Base-by-base conservation (phyloP, 2,329 filamentous ascomycete genomes). In the Pseudogymnoascus sp. region DNA sequence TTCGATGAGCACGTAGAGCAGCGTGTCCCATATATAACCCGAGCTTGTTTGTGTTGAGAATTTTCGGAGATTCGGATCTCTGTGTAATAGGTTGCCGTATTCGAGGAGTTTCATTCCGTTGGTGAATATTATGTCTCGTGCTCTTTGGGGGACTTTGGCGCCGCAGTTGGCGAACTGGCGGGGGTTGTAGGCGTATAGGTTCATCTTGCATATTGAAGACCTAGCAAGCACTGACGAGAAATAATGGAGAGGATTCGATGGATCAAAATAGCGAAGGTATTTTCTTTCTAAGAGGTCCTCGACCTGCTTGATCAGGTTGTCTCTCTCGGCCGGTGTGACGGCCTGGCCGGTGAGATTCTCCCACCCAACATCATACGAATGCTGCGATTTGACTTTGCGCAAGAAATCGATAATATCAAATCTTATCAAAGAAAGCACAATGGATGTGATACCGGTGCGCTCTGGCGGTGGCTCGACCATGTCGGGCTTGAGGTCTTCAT, bases 381-480 rank as follows among this genome's bases (percentile, higher is more conserved):
- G 21, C 63, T 62, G 74, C 73, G 64, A 72, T 74, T 40, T 60
- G 38, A 79, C 71, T 28, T 75, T 75, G 14, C 75, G 75, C 52
- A 78, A 66, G 7, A 74, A 72, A 23, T 73, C 67, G 25, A 74
- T 71, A 25, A 81, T 73, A 61, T 81, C 78, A 63, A 75, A 80
- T 60, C 79, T 58, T 38, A 64, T 59, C 25, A 61, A 33, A 62
- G 31, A 63, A 28, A 61, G 59, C 14, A 63, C 60, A 49, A 59
- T 28, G 74, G 61, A 80, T 71, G 78, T 79, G 72, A 80, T 77
- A 41, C 81, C 78, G 0, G 80, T 81, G 61, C 74, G 73, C 65
- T 81, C 80, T 37, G 67, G 55, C 0, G 80, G 80, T 0, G 71
- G 64, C 33, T 78, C 74, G 16, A 69, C 71, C 75, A 79, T 80